Conservation (phyloP, 2,329 filamentous ascomycete genomes). For the Akanthomyces lecanii region DNA sequence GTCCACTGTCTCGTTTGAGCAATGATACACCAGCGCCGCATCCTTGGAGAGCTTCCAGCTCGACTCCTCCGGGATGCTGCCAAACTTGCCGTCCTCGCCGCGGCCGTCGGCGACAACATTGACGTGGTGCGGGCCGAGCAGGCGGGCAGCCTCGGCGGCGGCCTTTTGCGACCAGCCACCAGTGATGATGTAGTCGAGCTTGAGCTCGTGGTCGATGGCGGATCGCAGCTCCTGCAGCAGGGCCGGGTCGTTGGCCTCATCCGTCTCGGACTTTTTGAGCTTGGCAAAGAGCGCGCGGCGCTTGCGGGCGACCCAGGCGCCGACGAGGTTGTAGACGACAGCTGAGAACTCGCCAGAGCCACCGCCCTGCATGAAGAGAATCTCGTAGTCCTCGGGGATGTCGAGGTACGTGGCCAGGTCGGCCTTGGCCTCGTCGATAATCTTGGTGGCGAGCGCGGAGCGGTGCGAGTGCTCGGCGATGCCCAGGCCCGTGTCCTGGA, state of each 20-base stretch:
- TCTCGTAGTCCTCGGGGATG: constrained; percentile 80
- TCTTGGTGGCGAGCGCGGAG: constrained; percentile 69
- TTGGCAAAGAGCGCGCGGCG: constrained; percentile 55
- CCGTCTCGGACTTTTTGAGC: constrained; percentile 46
- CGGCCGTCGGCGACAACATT: constrained; percentile 72
- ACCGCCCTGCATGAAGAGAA: constrained; percentile 83
- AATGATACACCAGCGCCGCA: constrained; percentile 78
- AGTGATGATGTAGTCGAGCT: constrained; percentile 85
- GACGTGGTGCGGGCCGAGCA: constrained; percentile 74
- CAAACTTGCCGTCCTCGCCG: constrained; percentile 71
- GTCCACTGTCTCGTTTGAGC: constrained; percentile 92
- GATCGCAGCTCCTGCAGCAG: constrained; percentile 57
- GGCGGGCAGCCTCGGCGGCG: constrained; percentile 71
- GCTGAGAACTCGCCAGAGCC: constrained; percentile 84
- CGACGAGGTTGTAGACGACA: constrained; percentile 77
- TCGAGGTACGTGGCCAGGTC: constrained; percentile 71
- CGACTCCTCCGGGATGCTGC: constrained; percentile 71
- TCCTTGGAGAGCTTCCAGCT: constrained; percentile 70
- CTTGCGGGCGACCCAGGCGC: constrained; percentile 73
- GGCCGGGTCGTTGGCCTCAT: constrained; percentile 44
- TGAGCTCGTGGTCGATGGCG: constrained; percentile 65
- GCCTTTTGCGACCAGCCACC: constrained; percentile 88
- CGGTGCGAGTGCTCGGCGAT: constrained; percentile 85
- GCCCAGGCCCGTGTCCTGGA: constrained; percentile 73
- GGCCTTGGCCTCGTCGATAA: constrained; percentile 74